Evolutionary conservation across 2,329 filamentous ascomycete species (phyloP).

Genomic region (Diaporthe citrichinensis): DNA sequence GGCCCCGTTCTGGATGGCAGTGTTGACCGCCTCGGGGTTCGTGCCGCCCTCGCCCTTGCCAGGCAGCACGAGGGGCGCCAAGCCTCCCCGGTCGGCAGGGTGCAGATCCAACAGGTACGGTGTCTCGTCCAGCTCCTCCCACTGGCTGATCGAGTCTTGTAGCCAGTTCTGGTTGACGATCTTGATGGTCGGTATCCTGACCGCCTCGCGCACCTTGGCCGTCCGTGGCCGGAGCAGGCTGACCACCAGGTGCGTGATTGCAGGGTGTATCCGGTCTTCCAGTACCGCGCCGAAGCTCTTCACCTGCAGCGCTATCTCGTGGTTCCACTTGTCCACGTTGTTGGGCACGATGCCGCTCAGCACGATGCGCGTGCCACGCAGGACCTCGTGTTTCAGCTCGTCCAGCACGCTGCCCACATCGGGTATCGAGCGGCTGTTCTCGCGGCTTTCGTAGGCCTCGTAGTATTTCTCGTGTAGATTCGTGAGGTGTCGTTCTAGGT

Average conservation of each 20-base stretch:
- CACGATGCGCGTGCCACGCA: conserved; percentile 83
- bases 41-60: conserved; percentile 33
- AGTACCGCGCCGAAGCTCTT: conserved; percentile 85
- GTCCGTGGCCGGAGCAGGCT: conserved; percentile 82
- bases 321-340: conserved; percentile 81
- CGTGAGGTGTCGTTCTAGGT: conserved; percentile 82
- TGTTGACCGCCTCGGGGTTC: conserved; percentile 42
- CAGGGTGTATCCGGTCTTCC: conserved; percentile 68
- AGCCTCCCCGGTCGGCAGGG: conserved; percentile 70
- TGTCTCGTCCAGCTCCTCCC: conserved; percentile 83
- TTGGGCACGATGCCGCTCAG: conserved; percentile 92
- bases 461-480: conserved; percentile 86
- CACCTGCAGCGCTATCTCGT: conserved; percentile 90
- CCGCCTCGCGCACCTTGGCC: conserved; percentile 90
- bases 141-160: conserved; percentile 85
- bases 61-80: conserved; percentile 29
- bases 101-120: conserved; percentile 85
- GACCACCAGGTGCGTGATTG: conserved; percentile 82
- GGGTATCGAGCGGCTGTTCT: conserved; percentile 74
- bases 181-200: conserved; percentile 83
- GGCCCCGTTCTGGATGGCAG: conserved; percentile 53
- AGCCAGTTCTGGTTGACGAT: conserved; percentile 96
- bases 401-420: conserved; percentile 91
- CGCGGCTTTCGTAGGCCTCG: conserved; percentile 79
- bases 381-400: conserved; percentile 81